A percentile compares a stretch with the other conserved stretches of the same genome.
These are phyloP conservation scores for Aspergillus sp. DNA, from an alignment of 2,329 filamentous ascomycete genomes.

Conservation along the genomic window DNA sequence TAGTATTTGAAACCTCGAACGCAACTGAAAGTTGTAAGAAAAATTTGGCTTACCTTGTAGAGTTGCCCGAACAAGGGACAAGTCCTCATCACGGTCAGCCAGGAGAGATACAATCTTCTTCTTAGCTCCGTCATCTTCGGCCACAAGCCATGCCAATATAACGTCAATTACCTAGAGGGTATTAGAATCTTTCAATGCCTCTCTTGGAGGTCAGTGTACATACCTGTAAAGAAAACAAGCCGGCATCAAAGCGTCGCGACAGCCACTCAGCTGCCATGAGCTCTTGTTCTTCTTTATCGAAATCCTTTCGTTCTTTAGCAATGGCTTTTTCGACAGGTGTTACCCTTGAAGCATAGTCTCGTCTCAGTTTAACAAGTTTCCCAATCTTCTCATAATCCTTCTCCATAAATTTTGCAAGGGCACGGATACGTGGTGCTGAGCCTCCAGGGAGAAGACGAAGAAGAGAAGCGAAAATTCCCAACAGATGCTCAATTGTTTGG, in stretches of 20 bases:
- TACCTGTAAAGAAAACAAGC: slow-evolving; percentile 72
- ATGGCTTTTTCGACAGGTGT: slow-evolving; percentile 61
- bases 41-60: slow-evolving; percentile 52
- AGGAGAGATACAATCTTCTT: slow-evolving; percentile 60
- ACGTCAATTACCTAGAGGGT: slow-evolving; percentile 64
- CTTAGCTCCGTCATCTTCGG: slow-evolving; percentile 76
- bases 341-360: slow-evolving; percentile 64
- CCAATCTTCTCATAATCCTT: slow-evolving; percentile 82
- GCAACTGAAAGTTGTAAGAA: background rate
- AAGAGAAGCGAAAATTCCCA: slow-evolving; percentile 80
- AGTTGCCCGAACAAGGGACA: slow-evolving; percentile 61
- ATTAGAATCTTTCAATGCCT: slow-evolving; percentile 2
- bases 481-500: slow-evolving; percentile 68
- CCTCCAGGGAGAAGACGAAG: slow-evolving; percentile 73
- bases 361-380: slow-evolving; percentile 66
- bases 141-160: slow-evolving; percentile 82
- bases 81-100: slow-evolving; percentile 61
- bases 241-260: slow-evolving; percentile 72
- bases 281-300: slow-evolving; percentile 57
- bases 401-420: slow-evolving; percentile 91
- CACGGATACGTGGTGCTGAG: slow-evolving; percentile 72
- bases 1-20: slow-evolving; percentile 5
- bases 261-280: slow-evolving; percentile 67
- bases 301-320: slow-evolving; percentile 49
- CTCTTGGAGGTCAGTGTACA: background rate